phyloP scores from a whole-genome alignment of 2,329 filamentous ascomycete genomes.

The Hypocreales sp. region DNA sequence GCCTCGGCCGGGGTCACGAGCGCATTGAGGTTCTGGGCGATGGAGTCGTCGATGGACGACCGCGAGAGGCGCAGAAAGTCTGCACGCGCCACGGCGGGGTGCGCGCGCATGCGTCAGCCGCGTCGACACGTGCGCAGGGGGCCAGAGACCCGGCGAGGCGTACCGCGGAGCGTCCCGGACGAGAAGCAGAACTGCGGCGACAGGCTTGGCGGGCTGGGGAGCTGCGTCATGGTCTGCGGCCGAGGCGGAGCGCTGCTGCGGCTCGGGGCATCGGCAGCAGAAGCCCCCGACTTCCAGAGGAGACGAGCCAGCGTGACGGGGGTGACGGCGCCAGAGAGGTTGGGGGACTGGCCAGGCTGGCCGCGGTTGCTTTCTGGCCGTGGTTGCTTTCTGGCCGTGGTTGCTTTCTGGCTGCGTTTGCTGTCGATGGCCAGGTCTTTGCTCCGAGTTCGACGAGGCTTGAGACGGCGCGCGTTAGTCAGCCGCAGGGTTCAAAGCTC shows the following conservation, averaged over 20 bases:
- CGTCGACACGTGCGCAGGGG: no score
- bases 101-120: no score
- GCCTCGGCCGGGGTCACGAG: slow-evolving; percentile 57
- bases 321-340: no score
- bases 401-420: no score
- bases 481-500: no score
- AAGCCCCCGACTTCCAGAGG: slow-evolving; percentile 30
- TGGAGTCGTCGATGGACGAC: slow-evolving; percentile 77
- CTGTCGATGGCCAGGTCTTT: no score
- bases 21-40: slow-evolving; percentile 84
- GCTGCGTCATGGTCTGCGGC: slow-evolving; percentile 28
- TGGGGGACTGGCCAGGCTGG: no score
- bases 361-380: no score
- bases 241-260: slow-evolving; percentile 12
- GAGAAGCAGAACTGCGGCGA: slow-evolving; percentile 70
- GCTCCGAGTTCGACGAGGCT: no score
- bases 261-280: slow-evolving; percentile 20
- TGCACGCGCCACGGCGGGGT: slow-evolving; percentile 19
- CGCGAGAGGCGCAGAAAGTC: slow-evolving; percentile 86
- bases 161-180: slow-evolving; percentile 52
- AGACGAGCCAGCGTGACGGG: slow-evolving; percentile 29
- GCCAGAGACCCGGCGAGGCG: no score
- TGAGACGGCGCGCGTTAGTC: no score
- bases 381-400: no score
- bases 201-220: slow-evolving; percentile 33